Percentiles rank a stretch among this genome's conserved stretches.
These are phyloP conservation scores for Tricholomella constricta DNA, from an alignment of 768 basidiomycete genomes.

Conservation along the genomic window DNA sequence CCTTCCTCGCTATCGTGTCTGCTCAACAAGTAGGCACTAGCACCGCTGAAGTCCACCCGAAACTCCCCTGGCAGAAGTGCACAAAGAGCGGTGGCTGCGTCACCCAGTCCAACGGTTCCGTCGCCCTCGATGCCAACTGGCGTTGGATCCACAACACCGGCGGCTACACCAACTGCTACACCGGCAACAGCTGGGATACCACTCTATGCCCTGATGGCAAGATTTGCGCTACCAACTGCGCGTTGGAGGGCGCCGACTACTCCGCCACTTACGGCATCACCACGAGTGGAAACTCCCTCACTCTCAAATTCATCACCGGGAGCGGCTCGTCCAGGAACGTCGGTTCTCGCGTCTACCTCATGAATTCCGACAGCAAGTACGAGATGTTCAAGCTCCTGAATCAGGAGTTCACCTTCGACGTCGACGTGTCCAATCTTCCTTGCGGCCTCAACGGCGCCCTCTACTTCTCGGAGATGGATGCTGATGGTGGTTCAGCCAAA, in stretches of 20 bases:
- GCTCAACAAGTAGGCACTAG: constrained; percentile 59
- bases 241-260: constrained; percentile 51
- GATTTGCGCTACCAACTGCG: constrained; percentile 48
- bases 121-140: constrained; percentile 61
- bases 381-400: too few species aligned
- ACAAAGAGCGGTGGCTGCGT: constrained; percentile 45
- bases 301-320: constrained; percentile 49
- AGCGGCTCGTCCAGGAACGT: constrained; percentile 40
- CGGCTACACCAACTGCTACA: constrained; percentile 50
- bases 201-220: constrained; percentile 50
- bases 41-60: constrained; percentile 30
- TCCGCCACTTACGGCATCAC: constrained; percentile 55
- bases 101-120: constrained; percentile 31
- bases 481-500: constrained; percentile 51
- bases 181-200: constrained; percentile 56
- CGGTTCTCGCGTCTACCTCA: constrained; percentile 27
- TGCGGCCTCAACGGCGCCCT: too few species aligned
- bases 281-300: constrained; percentile 44
- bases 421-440: too few species aligned
- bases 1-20: too few species aligned
- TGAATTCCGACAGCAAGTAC: constrained; percentile 9
- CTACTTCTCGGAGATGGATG: too few species aligned
- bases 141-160: constrained; percentile 49
- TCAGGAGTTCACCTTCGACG: too few species aligned
- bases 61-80: constrained; percentile 39